Evolutionary conservation across 163 green algal genomes (phyloP).

Genomic region (Coccomyxa subellipsoidea): DNA sequence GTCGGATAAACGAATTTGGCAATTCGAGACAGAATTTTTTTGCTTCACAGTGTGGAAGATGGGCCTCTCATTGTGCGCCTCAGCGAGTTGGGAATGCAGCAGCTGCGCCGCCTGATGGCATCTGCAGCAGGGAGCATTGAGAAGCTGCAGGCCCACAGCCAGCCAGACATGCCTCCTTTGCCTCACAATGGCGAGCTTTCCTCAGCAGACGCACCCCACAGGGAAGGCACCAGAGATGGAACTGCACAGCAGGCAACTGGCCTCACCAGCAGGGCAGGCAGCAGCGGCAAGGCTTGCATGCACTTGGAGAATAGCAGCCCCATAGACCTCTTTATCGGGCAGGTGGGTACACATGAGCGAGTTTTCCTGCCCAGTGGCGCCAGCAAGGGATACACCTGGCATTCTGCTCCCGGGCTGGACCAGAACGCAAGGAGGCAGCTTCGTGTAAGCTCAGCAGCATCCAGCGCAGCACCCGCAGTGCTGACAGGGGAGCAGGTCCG

Average conservation of each 20-base stretch:
- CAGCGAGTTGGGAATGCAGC: not conserved
- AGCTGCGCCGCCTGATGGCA: not conserved
- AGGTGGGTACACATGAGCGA: slow-evolving; percentile 14
- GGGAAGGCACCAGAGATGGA: not conserved
- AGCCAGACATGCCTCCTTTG: not conserved
- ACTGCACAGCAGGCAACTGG: not conserved
- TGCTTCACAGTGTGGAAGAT: not conserved
- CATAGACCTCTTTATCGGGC: not conserved
- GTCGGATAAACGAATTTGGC: too few species aligned
- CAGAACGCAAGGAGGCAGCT: not conserved
- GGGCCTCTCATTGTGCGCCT: not conserved
- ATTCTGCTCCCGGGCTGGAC: not conserved
- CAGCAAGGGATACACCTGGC: not conserved
- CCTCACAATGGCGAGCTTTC: not conserved
- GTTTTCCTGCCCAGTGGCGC: not conserved
- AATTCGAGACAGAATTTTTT: too few species aligned
- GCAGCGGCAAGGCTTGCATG: not conserved
- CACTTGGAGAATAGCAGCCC: not conserved
- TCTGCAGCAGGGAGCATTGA: not conserved
- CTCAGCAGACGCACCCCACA: not conserved
- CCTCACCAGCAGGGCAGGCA: too few species aligned
- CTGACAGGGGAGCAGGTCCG: not conserved
- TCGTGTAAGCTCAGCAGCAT: not conserved
- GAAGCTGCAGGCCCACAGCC: not conserved
- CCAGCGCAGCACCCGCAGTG: not conserved